Evolutionary conservation across 208 protist species (phyloP), one percentile per base, ranked within the genome.

Genomic region (Trypanosoma melophagium): DNA sequence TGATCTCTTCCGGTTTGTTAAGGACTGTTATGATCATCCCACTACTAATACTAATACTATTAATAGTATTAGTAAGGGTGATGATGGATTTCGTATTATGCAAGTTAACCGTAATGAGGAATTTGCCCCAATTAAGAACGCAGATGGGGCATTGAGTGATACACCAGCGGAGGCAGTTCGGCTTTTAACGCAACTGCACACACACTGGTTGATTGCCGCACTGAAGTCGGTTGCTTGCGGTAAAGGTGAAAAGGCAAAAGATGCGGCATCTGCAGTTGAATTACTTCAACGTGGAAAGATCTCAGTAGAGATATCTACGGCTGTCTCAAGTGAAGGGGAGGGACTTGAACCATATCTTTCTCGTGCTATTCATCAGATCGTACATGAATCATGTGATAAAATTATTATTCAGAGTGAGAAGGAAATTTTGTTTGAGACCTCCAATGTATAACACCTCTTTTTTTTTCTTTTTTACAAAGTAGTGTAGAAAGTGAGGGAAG

Each of bases 91-190:
- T 57, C 70, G 82, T 28, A 83, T 98, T 38, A 71, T 98, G 42
- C 84, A 98, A 64, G 87, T 98, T 8, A 60, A 82, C 4, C 78
- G 98, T 14, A 75, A 69, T 4, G 80, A 89, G 5, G 97, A 99
- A 63, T 99, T 99, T 79, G 92, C 93, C 1, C 97, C 98, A 25
- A 89, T 99, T 44, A 99, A 99, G 67, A 99, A 99, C 70, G 89
- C 90, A 13, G 71, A 90, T 16, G 91, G 87, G 5, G 71, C 90
- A 7, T 54, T 58, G 12, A 67, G 63, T 50, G 94, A 98, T 71
- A 97, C 80, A 12, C 91, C 95, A 41, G 83, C 82, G 22, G 98
- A 97, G 0, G 97, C 94, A 24, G 69, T 84, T 7, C 58, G 72
- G 17, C 71, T 94, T 21, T 31, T 97, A 24, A 63, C 73, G 53